These are phyloP conservation scores for Ettlia oleoabundans DNA, from an alignment of 139 green algal genomes.

Conservation along the genomic window DNA sequence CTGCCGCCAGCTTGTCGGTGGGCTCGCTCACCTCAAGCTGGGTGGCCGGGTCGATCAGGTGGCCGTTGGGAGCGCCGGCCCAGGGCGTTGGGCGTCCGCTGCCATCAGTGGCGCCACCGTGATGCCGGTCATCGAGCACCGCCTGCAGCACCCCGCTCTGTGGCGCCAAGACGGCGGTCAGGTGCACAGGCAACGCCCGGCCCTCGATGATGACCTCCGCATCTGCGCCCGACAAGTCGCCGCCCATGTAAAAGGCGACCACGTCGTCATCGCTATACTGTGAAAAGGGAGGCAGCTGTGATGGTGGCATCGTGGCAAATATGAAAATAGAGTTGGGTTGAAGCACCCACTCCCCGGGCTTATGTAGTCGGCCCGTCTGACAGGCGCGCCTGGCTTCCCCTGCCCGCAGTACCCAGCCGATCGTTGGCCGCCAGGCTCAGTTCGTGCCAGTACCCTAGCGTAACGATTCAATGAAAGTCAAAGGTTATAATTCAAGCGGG, in stretches of 20 bases:
- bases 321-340: no score
- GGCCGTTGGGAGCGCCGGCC: not conserved
- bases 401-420: no score
- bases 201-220: constrained; percentile 6
- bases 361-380: no score
- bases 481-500: no score
- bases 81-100: not conserved
- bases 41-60: not conserved
- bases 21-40: not conserved
- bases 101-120: no score
- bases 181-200: constrained; percentile 5
- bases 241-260: not conserved
- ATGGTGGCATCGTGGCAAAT: no score
- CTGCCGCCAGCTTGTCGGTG: not conserved
- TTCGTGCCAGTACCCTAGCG: no score
- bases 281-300: not conserved
- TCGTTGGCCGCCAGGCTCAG: no score
- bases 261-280: not conserved
- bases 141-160: not conserved
- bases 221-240: not conserved
- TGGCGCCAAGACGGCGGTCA: not conserved
- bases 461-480: no score
- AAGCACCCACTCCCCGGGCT: no score
- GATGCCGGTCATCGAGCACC: not conserved
- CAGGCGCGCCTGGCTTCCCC: no score